Base-by-base conservation (phyloP, 148 eudicot genomes). In the Rhododendron williamsianum region DNA sequence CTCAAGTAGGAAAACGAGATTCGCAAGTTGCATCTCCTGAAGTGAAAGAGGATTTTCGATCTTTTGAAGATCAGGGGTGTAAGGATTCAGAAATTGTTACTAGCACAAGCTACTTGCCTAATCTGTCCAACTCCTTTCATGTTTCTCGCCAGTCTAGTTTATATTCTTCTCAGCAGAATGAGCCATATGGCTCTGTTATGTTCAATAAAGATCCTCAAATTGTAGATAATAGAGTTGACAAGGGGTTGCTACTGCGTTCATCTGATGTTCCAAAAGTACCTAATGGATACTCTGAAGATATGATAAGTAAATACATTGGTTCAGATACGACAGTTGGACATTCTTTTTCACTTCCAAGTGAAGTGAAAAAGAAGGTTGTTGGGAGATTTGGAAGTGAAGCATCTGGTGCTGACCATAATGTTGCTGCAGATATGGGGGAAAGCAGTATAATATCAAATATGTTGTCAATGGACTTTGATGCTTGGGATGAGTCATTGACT, bases 401-500 rank as follows among this genome's bases (percentile, higher is more conserved):
- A 58, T 78, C 77, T 27, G 85, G 79, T 89, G 77, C 60, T 51
- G 86, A 85, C 45, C 79, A 89, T 46, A 89, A 84, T 84, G 87
- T 84, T 87, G 72, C 89, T 78, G 43, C 85, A 58, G 94, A 94
- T 83, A 76, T 86, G 82, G 95, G 97, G 83, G 99, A 97, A 88
- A 93, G 90, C 91, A 93, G 88, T 87, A 93, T 97, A 83, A 97
- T 97, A 87, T 93, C 99, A 11, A 93, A 95, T 91, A 94, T 97
- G 86, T 85, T 95, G 85, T 93, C 98, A 1, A 71, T 94, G 91
- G 99, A 95, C 84, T 90, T 90, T 86, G 96, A 95, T 87, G 72
- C 94, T 69, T 97, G 98, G 98, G 93, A 91, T 84, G 96, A 95
- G 77, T 86, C 98, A 27, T 87, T 92, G 85, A 89, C 93, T 56